Percentiles rank a stretch among this genome's conserved stretches.
Evolutionary conservation across 768 basidiomycete genomes (phyloP).

Genomic region (Pisolithus albus): DNA sequence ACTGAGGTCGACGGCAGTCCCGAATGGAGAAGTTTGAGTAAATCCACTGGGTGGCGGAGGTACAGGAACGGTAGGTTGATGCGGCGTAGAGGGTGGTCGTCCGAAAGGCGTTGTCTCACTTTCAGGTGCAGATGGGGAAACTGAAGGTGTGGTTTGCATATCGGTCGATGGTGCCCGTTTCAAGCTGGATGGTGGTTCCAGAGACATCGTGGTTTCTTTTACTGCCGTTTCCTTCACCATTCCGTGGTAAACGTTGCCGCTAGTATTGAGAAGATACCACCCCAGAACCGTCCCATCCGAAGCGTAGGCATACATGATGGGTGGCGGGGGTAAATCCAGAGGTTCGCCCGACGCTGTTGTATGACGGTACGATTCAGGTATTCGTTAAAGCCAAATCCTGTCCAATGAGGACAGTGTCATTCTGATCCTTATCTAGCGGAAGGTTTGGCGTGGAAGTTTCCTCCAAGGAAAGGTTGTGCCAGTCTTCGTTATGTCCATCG

Average conservation of each 20-base stretch:
- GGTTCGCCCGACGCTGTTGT: constrained; percentile 37
- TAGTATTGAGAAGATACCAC: constrained; percentile 61
- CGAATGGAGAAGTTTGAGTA: constrained; percentile 16
- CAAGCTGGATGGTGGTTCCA: constrained; percentile 9
- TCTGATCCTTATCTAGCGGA: constrained; percentile 60
- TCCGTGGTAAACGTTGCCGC: constrained; percentile 46
- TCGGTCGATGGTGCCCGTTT: constrained; percentile 25
- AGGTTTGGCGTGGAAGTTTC: constrained; percentile 49
- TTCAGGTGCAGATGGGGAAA: constrained; percentile 13
- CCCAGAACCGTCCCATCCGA: constrained; percentile 73
- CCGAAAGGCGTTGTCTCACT: constrained; percentile 8
- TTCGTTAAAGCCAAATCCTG: constrained; percentile 64
- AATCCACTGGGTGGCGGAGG: constrained; percentile 31
- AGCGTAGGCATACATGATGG: constrained; percentile 67
- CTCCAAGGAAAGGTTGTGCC: constrained; percentile 42
- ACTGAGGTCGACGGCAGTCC: constrained; percentile 7
- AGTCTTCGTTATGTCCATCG: constrained; percentile 27
- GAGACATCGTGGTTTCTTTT: constrained; percentile 4
- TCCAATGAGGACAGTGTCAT: constrained; percentile 63
- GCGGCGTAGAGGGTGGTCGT: constrained; percentile 1
- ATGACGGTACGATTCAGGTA: constrained; percentile 30
- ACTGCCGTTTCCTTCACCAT: constrained; percentile 32
- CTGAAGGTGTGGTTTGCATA: constrained; percentile 23
- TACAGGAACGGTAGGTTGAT: constrained; percentile 23
- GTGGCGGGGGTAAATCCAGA: constrained; percentile 41